These are phyloP conservation scores for Saturnispora galanensis DNA, from an alignment of 805 yeast species.

Conservation along the genomic window DNA sequence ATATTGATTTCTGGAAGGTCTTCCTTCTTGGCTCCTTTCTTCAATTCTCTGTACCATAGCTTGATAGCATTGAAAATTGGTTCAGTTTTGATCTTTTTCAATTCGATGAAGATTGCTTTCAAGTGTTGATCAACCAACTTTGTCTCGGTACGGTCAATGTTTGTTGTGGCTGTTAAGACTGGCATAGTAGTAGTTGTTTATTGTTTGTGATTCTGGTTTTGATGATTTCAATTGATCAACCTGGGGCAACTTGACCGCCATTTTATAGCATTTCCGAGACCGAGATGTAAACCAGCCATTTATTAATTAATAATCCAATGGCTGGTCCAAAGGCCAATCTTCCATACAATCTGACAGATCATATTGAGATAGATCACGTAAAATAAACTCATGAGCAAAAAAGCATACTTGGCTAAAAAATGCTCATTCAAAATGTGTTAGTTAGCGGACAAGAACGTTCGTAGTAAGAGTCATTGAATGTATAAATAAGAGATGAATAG, in stretches of 20 bases:
- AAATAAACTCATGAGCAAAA: neutral
- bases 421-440: neutral
- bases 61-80: constrained; percentile 15
- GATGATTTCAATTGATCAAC: neutral
- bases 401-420: neutral
- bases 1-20: constrained; percentile 4
- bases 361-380: constrained; percentile 3
- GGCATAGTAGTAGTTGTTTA: neutral
- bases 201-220: neutral
- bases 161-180: neutral
- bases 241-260: neutral
- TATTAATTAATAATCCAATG: neutral
- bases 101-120: constrained; percentile 13
- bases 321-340: neutral
- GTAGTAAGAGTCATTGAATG: neutral
- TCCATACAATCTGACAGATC: neutral
- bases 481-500: neutral
- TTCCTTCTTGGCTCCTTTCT: neutral
- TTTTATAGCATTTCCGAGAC: neutral
- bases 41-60: constrained; percentile 13
- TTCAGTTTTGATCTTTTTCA: constrained; percentile 19
- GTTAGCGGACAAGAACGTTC: no score
- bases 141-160: constrained; percentile 11
- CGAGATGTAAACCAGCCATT: constrained; percentile 1
- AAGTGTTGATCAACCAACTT: constrained; percentile 14